phyloP scores from a whole-genome alignment of 371 early-diverging fungal species.

The Syncephalastrum monosporum region DNA sequence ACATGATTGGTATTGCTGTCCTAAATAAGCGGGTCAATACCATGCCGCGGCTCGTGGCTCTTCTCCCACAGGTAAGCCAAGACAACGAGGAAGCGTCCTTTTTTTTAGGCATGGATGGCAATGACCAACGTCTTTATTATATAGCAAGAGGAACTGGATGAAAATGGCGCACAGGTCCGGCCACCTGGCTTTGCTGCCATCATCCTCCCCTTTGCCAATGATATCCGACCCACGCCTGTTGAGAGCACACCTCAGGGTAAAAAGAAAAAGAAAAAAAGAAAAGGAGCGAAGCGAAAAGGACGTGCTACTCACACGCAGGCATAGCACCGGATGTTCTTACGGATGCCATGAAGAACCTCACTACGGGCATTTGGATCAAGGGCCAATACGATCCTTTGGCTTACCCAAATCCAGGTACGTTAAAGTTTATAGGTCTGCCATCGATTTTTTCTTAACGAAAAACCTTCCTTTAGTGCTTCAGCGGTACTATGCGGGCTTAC shows the following conservation, averaged over 20 bases:
- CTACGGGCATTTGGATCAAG: constrained; percentile 35
- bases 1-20: constrained; percentile 62
- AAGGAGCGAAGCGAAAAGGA: neutral
- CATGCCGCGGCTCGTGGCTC: constrained; percentile 57
- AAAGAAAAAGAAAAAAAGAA: neutral
- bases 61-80: constrained; percentile 59
- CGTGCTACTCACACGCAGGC: neutral
- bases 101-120: neutral
- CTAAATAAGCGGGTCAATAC: constrained; percentile 53
- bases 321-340: constrained; percentile 9
- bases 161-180: constrained; percentile 33
- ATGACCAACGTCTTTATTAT: neutral
- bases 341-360: constrained; percentile 14
- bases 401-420: constrained; percentile 65
- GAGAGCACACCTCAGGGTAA: constrained; percentile 28
- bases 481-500: constrained; percentile 60
- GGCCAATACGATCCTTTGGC: constrained; percentile 44
- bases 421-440: neutral
- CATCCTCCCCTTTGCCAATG: constrained; percentile 70
- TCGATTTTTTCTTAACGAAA: neutral
- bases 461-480: constrained; percentile 44
- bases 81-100: no score
- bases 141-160: constrained; percentile 30
- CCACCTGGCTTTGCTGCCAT: constrained; percentile 65
- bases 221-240: constrained; percentile 53